phyloP scores from a whole-genome alignment of 768 basidiomycete genomes.

The Xerocomellus dryophilus region DNA sequence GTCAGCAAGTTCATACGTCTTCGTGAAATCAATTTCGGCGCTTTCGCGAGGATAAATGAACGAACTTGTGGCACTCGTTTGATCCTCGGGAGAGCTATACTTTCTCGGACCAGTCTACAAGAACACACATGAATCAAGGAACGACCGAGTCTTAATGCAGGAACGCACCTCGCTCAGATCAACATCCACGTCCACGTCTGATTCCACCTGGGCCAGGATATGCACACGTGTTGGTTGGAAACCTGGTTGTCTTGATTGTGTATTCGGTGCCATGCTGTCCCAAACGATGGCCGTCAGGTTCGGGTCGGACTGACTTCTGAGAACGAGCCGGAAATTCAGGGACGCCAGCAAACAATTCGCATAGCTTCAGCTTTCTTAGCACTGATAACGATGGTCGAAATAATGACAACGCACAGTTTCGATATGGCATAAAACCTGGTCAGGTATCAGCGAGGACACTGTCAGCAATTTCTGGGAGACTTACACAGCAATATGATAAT shows the following conservation, averaged over 20 bases:
- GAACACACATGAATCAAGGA: neutral
- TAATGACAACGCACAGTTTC: conserved; percentile 8
- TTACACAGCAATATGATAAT: conserved; percentile 21
- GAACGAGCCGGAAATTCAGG: conserved; percentile 13
- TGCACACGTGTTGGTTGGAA: neutral
- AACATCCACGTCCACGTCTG: neutral
- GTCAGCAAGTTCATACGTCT: neutral
- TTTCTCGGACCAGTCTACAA: neutral
- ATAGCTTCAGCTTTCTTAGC: conserved; percentile 8
- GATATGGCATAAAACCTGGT: conserved; percentile 13
- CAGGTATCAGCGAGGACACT: neutral
- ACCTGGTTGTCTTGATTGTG: neutral
- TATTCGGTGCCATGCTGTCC: neutral
- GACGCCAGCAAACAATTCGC: conserved; percentile 18
- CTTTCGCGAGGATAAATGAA: neutral
- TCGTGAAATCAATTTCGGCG: neutral
- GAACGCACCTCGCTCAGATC: neutral
- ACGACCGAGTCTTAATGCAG: neutral
- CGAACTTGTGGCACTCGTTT: neutral
- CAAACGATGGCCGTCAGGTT: conserved; percentile 2
- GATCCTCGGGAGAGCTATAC: neutral
- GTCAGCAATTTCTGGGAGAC: neutral
- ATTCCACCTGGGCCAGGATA: neutral
- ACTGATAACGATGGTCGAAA: neutral
- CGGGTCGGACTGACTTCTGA: conserved; percentile 5